A percentile compares a stretch with the other conserved stretches of the same genome.
Conservation (phyloP, 208 protist genomes). For the Leishmania major region DNA sequence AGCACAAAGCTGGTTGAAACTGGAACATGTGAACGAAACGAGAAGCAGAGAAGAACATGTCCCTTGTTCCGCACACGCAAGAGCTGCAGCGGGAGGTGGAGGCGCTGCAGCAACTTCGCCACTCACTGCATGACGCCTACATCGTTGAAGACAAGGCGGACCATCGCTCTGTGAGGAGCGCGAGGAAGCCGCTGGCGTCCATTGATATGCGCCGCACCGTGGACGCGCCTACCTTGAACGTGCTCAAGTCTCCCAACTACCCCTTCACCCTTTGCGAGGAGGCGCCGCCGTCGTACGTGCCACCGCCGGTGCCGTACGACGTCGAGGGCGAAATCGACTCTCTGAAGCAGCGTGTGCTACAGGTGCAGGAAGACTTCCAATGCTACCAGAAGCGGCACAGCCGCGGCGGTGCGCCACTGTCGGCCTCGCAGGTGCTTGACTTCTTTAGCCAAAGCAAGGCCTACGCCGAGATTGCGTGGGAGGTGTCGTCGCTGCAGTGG, state of each 20-base stretch:
- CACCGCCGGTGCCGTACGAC: conserved; percentile 79
- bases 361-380: conserved; percentile 60
- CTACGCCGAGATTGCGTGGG: conserved; percentile 72
- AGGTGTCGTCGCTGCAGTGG: conserved; percentile 77
- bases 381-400: conserved; percentile 25
- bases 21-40: background rate
- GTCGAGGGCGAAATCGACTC: conserved; percentile 57
- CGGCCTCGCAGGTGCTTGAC: conserved; percentile 41
- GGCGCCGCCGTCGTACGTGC: conserved; percentile 74
- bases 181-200: conserved; percentile 9
- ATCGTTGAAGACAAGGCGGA: conserved; percentile 32
- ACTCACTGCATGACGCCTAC: conserved; percentile 48
- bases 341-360: conserved; percentile 55
- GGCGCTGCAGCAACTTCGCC: conserved; percentile 47
- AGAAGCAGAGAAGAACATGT: conserved; percentile 19
- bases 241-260: conserved; percentile 80
- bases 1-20: background rate
- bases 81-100: conserved; percentile 44
- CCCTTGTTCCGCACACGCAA: conserved; percentile 36
- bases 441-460: conserved; percentile 50
- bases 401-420: conserved; percentile 15
- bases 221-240: conserved; percentile 56
- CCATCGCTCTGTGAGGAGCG: background rate
- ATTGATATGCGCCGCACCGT: conserved; percentile 65
- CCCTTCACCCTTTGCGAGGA: conserved; percentile 84